Conservation (phyloP, 1,284 basidiomycete genomes). For the Boletellus dicymbophilus region DNA sequence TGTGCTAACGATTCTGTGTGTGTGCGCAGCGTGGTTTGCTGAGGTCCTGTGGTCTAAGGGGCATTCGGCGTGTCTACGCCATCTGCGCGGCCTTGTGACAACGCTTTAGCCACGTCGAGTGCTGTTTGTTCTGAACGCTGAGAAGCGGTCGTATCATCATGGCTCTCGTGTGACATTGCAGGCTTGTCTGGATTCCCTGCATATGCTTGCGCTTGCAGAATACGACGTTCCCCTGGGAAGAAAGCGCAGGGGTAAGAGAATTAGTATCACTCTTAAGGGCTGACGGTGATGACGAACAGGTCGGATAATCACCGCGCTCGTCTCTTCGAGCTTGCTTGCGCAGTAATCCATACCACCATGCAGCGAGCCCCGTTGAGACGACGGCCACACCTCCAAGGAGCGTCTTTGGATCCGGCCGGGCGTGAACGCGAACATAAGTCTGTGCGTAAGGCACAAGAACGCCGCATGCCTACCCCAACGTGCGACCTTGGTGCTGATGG, state of each 20-base stretch:
- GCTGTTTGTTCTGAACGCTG: too few relatives aligned
- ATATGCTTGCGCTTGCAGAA: slow-evolving; percentile 20
- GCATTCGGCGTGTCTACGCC: too few relatives aligned
- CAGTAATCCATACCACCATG: slow-evolving; percentile 21
- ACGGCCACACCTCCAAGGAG: slow-evolving; percentile 22
- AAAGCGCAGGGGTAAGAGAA: not conserved
- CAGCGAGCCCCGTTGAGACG: slow-evolving; percentile 14
- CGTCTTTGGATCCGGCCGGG: slow-evolving; percentile 13
- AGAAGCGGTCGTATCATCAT: not conserved
- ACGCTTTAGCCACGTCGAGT: too few relatives aligned
- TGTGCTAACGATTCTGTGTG: too few relatives aligned
- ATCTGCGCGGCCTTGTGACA: too few relatives aligned
- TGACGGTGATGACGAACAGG: too few relatives aligned
- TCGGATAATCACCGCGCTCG: slow-evolving; percentile 6
- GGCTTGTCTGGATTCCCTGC: slow-evolving; percentile 19
- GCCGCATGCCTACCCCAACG: slow-evolving; percentile 3
- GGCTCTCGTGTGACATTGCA: not conserved
- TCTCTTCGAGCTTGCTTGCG: slow-evolving; percentile 18
- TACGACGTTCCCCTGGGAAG: slow-evolving; percentile 23
- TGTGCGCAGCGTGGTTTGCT: too few relatives aligned
- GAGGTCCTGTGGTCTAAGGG: too few relatives aligned
- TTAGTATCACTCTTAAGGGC: too few relatives aligned
- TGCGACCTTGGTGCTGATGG: slow-evolving; percentile 12
- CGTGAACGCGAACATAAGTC: not conserved
- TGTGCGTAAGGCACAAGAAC: not conserved